phyloP scores from a whole-genome alignment of 345 rosid genomes.

The Syzygium jambos region DNA sequence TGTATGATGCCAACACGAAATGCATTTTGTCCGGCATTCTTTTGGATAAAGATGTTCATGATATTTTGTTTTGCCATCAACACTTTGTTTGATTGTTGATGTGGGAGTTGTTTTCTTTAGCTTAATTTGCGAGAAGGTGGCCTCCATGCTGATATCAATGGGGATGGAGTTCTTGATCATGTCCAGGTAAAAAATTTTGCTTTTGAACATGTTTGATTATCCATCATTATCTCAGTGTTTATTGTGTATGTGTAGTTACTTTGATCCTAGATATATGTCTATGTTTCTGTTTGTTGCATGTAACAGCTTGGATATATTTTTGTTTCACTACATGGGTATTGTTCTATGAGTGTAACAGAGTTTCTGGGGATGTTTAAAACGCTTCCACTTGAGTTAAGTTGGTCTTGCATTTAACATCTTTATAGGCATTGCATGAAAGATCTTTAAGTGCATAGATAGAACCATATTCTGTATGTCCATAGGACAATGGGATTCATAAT shows the following conservation, averaged over 20 bases:
- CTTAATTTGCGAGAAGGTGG: slow-evolving; percentile 98
- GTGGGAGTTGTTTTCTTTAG: slow-evolving; percentile 29
- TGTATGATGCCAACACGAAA: background rate
- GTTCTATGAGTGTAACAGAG: background rate
- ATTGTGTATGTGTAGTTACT: background rate
- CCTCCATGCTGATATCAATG: slow-evolving; percentile 98
- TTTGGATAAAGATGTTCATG: background rate
- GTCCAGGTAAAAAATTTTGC: slow-evolving; percentile 55
- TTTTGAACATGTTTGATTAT: background rate
- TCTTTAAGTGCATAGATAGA: background rate
- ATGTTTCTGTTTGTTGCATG: background rate
- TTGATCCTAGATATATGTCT: background rate
- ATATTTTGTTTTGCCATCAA: background rate
- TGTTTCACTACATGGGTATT: background rate
- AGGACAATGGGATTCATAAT: background rate
- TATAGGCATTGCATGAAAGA: background rate
- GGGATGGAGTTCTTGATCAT: slow-evolving; percentile 99
- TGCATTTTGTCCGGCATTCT: background rate
- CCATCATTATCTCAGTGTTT: background rate
- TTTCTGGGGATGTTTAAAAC: background rate
- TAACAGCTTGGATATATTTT: background rate
- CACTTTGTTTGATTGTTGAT: background rate
- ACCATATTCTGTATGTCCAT: background rate
- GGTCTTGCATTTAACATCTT: background rate
- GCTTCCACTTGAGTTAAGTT: background rate